Base-by-base conservation (phyloP, 768 basidiomycete genomes). In the Kwoniella sp. region DNA sequence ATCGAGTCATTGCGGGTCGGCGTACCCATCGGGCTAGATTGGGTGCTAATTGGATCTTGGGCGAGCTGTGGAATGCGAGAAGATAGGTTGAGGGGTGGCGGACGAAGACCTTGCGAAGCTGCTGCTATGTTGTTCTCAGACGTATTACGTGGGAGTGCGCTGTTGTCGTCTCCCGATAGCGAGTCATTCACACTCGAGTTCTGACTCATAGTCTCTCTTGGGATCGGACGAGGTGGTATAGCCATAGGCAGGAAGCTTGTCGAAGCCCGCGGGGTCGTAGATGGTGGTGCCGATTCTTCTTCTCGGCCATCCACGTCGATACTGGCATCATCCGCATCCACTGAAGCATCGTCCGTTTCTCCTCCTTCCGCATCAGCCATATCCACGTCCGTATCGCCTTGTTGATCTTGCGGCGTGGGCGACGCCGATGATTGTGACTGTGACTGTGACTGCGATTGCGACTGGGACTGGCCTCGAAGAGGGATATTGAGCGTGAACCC, bases 281-380 rank as follows among this genome's bases (percentile, higher is more conserved):
- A 63, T 9, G 71, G 65, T 26, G 54, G 67, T 20, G 59, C 47
- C 0, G 47, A 30, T 13, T 23, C 29, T 38, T 51, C 51, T 37
- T 30, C 60, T n/a, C 29, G 29, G 0, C 54, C 66, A 28, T 77
- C 80, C 37, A 73, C 59, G 23, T 79, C 86, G 82, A 86, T 85
- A 57, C 86, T 86, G 1, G 83, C 84, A 58, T 90, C 89, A 26
- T 84, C 87, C 52, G 90, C 65, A 29, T 67, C 73, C 2, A 65
- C 53, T 2, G 69, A 72, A 4, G 68, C 62, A 55, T 89, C 89
- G 76, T 93, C 90, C 0, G 89, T 88, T 81, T 79, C 74, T 34
- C 82, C 67, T 15, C 70, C 68, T 58, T 77, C 76, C 1, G 61
- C 73, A 66, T 78, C 76, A 34, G 76, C 76, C 74, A 75, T 75